These are phyloP conservation scores for Apiotrichum laibachii DNA, from an alignment of 1,284 basidiomycete genomes.

Conservation along the genomic window DNA sequence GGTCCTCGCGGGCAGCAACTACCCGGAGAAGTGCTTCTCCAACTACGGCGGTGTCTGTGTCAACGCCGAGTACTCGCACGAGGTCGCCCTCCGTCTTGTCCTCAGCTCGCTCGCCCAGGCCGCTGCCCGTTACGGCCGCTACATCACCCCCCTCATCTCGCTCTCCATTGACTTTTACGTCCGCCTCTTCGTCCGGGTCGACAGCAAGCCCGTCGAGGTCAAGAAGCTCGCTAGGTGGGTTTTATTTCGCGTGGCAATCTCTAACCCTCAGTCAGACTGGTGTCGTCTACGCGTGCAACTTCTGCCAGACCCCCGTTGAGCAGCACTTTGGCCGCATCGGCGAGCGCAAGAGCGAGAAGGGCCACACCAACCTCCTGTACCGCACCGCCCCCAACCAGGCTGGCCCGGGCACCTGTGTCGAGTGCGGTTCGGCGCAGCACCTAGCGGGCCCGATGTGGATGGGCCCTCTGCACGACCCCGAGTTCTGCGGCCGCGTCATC, in stretches of 20 bases:
- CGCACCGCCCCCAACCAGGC: slow-evolving; percentile 65
- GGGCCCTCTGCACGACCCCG: slow-evolving; percentile 74
- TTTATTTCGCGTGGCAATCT: too few relatives aligned
- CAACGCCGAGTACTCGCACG: slow-evolving; percentile 91
- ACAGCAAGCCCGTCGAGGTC: slow-evolving; percentile 75
- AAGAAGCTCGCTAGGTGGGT: slow-evolving; percentile 64
- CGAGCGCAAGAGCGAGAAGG: slow-evolving; percentile 56
- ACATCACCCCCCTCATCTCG: slow-evolving; percentile 85
- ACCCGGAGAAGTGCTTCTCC: slow-evolving; percentile 93
- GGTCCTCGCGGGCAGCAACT: slow-evolving; percentile 89
- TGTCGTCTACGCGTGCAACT: slow-evolving; percentile 73
- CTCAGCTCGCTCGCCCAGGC: slow-evolving; percentile 79
- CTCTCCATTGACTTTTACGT: slow-evolving; percentile 98
- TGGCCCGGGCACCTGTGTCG: slow-evolving; percentile 60
- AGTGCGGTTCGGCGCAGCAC: slow-evolving; percentile 75
- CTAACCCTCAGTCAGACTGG: slow-evolving; percentile 54
- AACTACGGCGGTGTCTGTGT: slow-evolving; percentile 94
- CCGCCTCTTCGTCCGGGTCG: slow-evolving; percentile 81
- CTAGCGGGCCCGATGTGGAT: slow-evolving; percentile 98
- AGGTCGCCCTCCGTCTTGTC: slow-evolving; percentile 84
- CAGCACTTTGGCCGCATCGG: slow-evolving; percentile 73
- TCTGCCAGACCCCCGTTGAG: slow-evolving; percentile 73
- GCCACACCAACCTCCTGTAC: slow-evolving; percentile 61
- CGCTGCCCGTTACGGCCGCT: slow-evolving; percentile 87
- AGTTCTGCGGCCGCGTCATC: slow-evolving; percentile 74